Conservation (phyloP, 495 filamentous ascomycete species). For the Cudoniella acicularis region DNA sequence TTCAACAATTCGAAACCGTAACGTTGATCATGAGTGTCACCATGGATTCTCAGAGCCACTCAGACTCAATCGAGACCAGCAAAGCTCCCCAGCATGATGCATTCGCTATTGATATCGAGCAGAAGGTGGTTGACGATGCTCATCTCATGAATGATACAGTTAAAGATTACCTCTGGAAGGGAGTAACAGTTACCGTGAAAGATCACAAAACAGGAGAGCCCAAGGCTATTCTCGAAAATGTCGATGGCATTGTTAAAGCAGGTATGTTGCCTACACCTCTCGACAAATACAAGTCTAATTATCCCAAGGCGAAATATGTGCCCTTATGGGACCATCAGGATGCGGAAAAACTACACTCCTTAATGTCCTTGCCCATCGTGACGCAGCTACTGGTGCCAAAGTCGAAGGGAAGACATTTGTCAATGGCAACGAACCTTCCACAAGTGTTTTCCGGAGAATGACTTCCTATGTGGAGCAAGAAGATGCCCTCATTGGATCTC, state of each 20-base stretch:
- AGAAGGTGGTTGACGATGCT: conserved; percentile 26
- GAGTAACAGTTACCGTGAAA: conserved; percentile 62
- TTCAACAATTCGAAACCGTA: too few species aligned
- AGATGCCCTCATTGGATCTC: conserved; percentile 72
- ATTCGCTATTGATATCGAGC: conserved; percentile 22
- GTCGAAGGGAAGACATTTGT: conserved; percentile 49
- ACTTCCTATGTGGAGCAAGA: conserved; percentile 81
- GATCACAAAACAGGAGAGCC: conserved; percentile 61
- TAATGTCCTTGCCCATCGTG: conserved; percentile 64
- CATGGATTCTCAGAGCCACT: neutral
- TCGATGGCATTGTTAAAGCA: conserved; percentile 49
- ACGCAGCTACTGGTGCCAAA: conserved; percentile 42
- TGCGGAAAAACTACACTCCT: conserved; percentile 77
- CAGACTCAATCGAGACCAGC: neutral
- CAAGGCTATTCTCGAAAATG: conserved; percentile 48
- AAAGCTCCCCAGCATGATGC: neutral
- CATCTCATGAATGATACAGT: conserved; percentile 37
- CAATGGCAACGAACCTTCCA: conserved; percentile 47
- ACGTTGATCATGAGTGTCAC: neutral
- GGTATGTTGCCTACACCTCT: conserved; percentile 24
- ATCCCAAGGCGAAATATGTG: conserved; percentile 64
- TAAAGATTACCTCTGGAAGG: conserved; percentile 53
- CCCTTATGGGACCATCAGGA: conserved; percentile 73
- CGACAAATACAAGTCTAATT: neutral
- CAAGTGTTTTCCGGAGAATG: conserved; percentile 43